Conservation (phyloP, 2,329 filamentous ascomycete species). For the Cadophora luteo-olivacea region DNA sequence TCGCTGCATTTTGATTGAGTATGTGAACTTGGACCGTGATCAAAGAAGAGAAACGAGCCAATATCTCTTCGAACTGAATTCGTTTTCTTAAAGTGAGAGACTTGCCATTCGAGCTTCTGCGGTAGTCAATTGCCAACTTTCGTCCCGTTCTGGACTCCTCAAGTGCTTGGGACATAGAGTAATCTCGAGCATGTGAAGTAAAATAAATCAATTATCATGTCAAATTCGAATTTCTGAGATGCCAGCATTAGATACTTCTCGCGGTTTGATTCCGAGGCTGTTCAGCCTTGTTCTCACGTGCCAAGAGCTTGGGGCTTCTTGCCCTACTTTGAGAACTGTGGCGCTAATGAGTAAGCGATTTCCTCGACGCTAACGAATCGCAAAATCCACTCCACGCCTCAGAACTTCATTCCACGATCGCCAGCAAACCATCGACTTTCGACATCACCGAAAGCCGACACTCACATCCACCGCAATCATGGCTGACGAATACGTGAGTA, state of each 20-base stretch:
- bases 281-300: conserved; percentile 6
- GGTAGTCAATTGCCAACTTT: too few species aligned
- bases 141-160: too few species aligned
- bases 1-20: not conserved
- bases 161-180: too few species aligned
- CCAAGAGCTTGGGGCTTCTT: conserved; percentile 15
- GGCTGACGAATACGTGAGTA: conserved; percentile 83
- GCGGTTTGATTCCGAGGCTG: not conserved
- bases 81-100: too few species aligned
- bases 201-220: too few species aligned
- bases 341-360: conserved; percentile 22
- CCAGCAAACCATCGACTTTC: conserved; percentile 38
- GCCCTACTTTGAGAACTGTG: conserved; percentile 15
- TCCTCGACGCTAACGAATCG: conserved; percentile 26
- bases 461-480: conserved; percentile 63
- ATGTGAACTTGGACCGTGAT: not conserved
- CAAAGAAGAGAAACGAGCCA: not conserved
- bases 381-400: conserved; percentile 24
- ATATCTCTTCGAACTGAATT: not conserved
- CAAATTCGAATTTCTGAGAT: too few species aligned
- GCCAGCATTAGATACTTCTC: too few species aligned
- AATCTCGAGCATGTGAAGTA: too few species aligned
- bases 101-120: too few species aligned
- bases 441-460: conserved; percentile 41
- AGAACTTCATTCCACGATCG: conserved; percentile 29